Conservation (phyloP, 2,329 filamentous ascomycete species). For the Aureobasidium sp. region DNA sequence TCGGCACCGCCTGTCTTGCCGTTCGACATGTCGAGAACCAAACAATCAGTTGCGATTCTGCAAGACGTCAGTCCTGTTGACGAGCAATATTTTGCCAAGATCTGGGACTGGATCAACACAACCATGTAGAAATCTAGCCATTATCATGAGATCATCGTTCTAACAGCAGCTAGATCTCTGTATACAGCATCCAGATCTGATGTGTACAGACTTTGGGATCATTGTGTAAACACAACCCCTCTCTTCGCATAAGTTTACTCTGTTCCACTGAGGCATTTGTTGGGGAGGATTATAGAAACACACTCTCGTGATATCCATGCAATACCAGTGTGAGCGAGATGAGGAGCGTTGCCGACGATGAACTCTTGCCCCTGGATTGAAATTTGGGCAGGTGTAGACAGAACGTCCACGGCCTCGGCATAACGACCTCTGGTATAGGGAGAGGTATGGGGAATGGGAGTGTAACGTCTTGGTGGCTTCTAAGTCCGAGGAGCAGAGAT, state of each 20-base stretch:
- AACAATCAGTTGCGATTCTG: slow-evolving; percentile 27
- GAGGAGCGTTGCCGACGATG: slow-evolving; percentile 7
- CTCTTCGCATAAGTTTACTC: slow-evolving; percentile 7
- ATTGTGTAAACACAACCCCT: neutral
- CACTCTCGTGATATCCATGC: slow-evolving; percentile 7
- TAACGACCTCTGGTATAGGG: neutral
- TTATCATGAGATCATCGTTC: neutral
- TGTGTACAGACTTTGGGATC: neutral
- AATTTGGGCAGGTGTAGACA: slow-evolving; percentile 4
- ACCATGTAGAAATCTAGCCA: slow-evolving; percentile 16
- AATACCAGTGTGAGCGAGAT: slow-evolving; percentile 8
- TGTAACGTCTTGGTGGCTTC: slow-evolving; percentile 5
- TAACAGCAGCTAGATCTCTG: no score
- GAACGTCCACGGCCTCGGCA: slow-evolving; percentile 1
- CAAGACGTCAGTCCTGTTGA: slow-evolving; percentile 31
- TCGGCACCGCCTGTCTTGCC: slow-evolving; percentile 9
- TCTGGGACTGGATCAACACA: slow-evolving; percentile 33
- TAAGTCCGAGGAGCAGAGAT: neutral
- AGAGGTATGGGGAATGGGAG: slow-evolving; percentile 5
- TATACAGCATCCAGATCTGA: no score
- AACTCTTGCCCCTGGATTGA: slow-evolving; percentile 11
- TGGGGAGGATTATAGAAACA: slow-evolving; percentile 4
- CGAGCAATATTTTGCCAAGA: slow-evolving; percentile 33
- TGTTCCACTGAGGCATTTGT: neutral
- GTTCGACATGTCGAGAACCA: slow-evolving; percentile 30